Evolutionary conservation across 768 basidiomycete genomes (phyloP).

Genomic region (Russula virescens): DNA sequence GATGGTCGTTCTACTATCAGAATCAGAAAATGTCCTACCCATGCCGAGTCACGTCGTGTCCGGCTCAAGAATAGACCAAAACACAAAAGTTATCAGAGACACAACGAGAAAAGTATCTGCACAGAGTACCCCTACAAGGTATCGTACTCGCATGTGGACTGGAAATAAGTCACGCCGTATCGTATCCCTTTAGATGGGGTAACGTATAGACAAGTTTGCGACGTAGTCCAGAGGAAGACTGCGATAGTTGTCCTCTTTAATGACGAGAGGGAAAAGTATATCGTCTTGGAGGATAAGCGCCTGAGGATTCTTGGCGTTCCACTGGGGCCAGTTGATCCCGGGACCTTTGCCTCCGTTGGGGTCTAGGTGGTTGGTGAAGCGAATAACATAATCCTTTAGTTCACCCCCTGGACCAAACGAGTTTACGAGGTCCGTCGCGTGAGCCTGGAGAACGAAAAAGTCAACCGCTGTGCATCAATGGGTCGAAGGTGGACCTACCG

Average conservation of each 20-base stretch:
- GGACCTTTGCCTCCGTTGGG: constrained; percentile 16
- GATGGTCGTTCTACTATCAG: too few relatives aligned
- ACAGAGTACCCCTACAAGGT: neutral
- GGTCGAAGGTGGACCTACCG: constrained; percentile 2
- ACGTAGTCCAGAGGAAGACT: constrained; percentile 8
- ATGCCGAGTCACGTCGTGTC: neutral
- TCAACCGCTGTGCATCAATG: neutral
- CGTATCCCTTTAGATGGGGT: constrained; percentile 14
- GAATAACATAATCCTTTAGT: constrained; percentile 21
- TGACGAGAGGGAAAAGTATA: neutral
- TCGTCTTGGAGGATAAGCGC: constrained; percentile 17
- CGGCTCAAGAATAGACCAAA: neutral
- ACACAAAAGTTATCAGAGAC: neutral
- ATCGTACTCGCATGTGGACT: too few relatives aligned
- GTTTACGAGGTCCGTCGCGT: constrained; percentile 14
- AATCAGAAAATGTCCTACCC: too few relatives aligned
- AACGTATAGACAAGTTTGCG: constrained; percentile 14
- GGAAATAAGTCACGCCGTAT: too few relatives aligned
- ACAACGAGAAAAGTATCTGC: neutral
- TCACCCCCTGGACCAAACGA: constrained; percentile 7
- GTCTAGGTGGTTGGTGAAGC: constrained; percentile 19
- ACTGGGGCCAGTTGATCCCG: constrained; percentile 19
- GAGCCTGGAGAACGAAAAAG: neutral
- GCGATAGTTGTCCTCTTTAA: constrained; percentile 19
- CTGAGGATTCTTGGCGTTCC: constrained; percentile 11